These are phyloP conservation scores for Amyloporia xantha DNA, from an alignment of 768 basidiomycete genomes.

Conservation along the genomic window DNA sequence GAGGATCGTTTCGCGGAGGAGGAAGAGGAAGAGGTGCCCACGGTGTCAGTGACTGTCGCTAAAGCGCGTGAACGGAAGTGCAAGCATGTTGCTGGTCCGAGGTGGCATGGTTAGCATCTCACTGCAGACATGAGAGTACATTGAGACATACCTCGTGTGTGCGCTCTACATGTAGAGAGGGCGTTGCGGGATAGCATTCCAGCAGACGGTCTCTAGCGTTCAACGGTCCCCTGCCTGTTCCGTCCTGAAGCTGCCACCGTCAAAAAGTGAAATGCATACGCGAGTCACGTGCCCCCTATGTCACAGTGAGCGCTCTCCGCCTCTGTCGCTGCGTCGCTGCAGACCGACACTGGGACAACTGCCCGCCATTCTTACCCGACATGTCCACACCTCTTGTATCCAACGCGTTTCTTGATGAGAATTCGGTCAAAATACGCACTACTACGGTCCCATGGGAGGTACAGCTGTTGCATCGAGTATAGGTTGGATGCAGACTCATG, in stretches of 20 bases:
- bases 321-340: not conserved
- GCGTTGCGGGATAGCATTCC: conserved; percentile 17
- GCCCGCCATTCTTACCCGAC: not conserved
- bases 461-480: conserved; percentile 8
- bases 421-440: conserved; percentile 77
- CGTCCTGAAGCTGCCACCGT: not conserved
- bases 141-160: conserved; percentile 12
- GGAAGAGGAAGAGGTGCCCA: conserved; percentile 13
- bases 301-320: not conserved
- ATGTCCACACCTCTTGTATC: conserved; percentile 79
- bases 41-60: conserved; percentile 18
- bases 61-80: conserved; percentile 17
- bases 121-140: too few relatives aligned
- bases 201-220: not conserved
- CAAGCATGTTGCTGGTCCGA: conserved; percentile 10
- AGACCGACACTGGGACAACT: not conserved
- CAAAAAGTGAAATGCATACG: not conserved
- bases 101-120: too few relatives aligned
- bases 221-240: not conserved
- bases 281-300: not conserved
- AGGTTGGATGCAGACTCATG: not conserved
- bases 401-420: conserved; percentile 81
- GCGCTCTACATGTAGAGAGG: conserved; percentile 12
- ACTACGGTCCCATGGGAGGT: conserved; percentile 99
- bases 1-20: not conserved